Percentiles rank a stretch among this genome's conserved stretches.
These are phyloP conservation scores for Ampelocalamus luodianensis DNA, from an alignment of 176 grass and related monocot species.

Conservation along the genomic window DNA sequence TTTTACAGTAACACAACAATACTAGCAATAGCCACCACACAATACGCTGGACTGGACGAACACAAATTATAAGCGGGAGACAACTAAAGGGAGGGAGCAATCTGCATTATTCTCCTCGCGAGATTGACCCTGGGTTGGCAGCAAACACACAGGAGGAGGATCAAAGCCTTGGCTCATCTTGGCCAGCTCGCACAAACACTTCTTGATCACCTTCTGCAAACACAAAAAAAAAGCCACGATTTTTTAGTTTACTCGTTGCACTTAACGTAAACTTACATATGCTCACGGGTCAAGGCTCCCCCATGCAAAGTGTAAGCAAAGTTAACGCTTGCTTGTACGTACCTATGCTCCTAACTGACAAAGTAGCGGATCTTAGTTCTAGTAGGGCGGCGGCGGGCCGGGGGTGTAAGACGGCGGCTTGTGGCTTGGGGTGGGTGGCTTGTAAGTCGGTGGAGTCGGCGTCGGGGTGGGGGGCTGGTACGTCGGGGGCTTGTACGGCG, in stretches of 20 bases:
- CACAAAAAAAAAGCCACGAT: background rate
- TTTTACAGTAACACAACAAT: conserved; percentile 21
- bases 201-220: conserved; percentile 33
- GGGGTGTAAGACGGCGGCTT: conserved; percentile 42
- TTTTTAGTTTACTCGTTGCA: background rate
- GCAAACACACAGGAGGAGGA: background rate
- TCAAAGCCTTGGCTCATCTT: conserved; percentile 20
- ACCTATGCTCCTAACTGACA: conserved; percentile 29
- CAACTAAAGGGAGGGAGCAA: background rate
- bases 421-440: background rate
- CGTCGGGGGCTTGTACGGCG: background rate
- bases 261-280: background rate
- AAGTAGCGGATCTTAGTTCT: conserved; percentile 7
- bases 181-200: conserved; percentile 11
- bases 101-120: conserved; percentile 50
- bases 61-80: background rate
- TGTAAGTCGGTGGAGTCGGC: background rate
- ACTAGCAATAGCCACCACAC: conserved; percentile 27
- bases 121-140: conserved; percentile 20
- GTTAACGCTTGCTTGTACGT: background rate
- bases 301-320: background rate
- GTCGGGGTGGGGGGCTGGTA: conserved; percentile 5
- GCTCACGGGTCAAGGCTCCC: background rate
- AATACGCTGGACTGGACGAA: conserved; percentile 1
- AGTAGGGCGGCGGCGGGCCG: conserved; percentile 61